A percentile compares a stretch with the other conserved stretches of the same genome.
Conservation (phyloP, 2,329 filamentous ascomycete species). For the Botryotinia narcissicola region DNA sequence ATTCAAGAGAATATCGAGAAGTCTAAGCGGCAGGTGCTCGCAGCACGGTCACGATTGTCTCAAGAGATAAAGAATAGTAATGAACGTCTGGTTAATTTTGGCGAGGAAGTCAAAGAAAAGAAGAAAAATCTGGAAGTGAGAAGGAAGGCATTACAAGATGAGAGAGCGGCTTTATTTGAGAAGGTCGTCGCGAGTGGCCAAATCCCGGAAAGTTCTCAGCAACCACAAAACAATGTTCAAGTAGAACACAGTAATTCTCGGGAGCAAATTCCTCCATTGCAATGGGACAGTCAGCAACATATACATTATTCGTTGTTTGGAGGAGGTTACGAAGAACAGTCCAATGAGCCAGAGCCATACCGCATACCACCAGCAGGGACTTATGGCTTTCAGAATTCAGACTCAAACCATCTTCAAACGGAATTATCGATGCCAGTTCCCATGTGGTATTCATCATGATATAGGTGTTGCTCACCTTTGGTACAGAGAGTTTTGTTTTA, state of each 20-base stretch:
- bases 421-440: slow-evolving; percentile 8
- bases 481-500: no score
- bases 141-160: slow-evolving; percentile 13
- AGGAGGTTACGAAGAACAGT: neutral
- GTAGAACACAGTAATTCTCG: neutral
- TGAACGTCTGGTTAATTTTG: neutral
- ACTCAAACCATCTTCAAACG: neutral
- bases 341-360: neutral
- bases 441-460: neutral
- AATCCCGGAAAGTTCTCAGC: neutral
- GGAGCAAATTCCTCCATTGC: neutral
- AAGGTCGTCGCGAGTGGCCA: neutral
- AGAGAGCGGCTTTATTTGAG: slow-evolving; percentile 6
- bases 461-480: neutral
- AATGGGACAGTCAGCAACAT: slow-evolving; percentile 5
- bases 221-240: neutral
- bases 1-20: slow-evolving; percentile 53
- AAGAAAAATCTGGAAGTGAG: neutral
- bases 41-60: slow-evolving; percentile 4
- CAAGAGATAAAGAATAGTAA: neutral
- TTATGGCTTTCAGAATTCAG: neutral
- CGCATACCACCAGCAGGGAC: slow-evolving; percentile 1
- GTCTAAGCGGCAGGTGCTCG: slow-evolving; percentile 28
- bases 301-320: slow-evolving; percentile 16
- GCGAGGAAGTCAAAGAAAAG: neutral